Percentiles rank a stretch among this genome's conserved stretches.
These are phyloP conservation scores for Ocimum tenuiflorum DNA, from an alignment of 257 asterid genomes.

Conservation along the genomic window DNA sequence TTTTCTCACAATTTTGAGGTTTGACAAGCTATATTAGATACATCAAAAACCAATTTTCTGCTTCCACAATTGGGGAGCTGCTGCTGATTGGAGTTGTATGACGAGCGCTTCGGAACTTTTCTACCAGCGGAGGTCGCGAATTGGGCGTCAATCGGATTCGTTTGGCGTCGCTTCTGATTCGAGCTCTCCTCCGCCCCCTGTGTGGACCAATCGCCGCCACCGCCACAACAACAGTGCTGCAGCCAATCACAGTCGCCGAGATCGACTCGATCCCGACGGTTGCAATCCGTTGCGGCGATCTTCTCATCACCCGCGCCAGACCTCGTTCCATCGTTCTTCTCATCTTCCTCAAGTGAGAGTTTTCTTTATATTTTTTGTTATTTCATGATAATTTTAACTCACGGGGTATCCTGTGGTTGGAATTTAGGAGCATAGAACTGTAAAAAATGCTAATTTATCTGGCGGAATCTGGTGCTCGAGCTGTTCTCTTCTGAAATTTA, in stretches of 20 bases:
- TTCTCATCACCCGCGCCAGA: conserved; percentile 27
- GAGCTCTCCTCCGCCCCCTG: conserved; percentile 26
- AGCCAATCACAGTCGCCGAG: conserved; percentile 35
- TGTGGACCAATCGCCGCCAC: conserved; percentile 41
- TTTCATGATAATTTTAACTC: neutral
- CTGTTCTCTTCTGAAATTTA: neutral
- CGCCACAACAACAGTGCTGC: conserved; percentile 24
- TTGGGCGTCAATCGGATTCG: conserved; percentile 48
- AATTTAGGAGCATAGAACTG: neutral
- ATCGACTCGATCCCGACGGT: conserved; percentile 41
- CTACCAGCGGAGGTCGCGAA: conserved; percentile 60
- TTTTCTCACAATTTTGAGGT: no score
- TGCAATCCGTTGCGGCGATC: conserved; percentile 46
- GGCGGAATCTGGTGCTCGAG: neutral
- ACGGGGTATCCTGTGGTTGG: neutral
- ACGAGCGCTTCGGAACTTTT: conserved; percentile 86
- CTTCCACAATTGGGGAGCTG: no score
- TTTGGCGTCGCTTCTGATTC: conserved; percentile 25
- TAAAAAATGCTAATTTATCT: neutral
- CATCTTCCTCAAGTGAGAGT: conserved; percentile 37
- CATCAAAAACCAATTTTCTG: neutral
- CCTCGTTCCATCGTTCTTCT: conserved; percentile 30
- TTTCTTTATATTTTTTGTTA: neutral
- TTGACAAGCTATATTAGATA: no score
- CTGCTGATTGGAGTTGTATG: conserved; percentile 42